These are phyloP conservation scores for Aspergillus brasiliensis DNA, from an alignment of 2,329 filamentous ascomycete species.

Conservation along the genomic window DNA sequence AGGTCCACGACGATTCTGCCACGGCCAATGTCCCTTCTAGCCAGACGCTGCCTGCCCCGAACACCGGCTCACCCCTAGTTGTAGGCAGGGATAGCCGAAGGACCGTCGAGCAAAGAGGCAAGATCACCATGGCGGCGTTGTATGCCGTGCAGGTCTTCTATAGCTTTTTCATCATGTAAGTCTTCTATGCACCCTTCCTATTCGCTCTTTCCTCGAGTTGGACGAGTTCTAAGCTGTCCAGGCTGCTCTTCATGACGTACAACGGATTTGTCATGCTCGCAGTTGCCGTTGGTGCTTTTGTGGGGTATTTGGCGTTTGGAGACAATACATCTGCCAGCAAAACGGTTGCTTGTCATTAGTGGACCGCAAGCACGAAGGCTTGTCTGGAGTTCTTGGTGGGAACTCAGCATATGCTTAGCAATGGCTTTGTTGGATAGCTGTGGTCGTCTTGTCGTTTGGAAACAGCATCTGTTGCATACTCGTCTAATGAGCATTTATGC, in stretches of 20 bases:
- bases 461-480: slow-evolving; percentile 5
- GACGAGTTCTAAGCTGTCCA: slow-evolving; percentile 41
- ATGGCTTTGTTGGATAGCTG: neutral
- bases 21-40: slow-evolving; percentile 27
- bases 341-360: slow-evolving; percentile 85
- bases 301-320: slow-evolving; percentile 84
- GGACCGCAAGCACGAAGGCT: neutral
- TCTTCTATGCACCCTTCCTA: slow-evolving; percentile 27
- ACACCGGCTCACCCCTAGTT: slow-evolving; percentile 70
- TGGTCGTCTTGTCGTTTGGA: neutral
- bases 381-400: neutral
- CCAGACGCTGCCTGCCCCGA: slow-evolving; percentile 28
- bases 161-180: slow-evolving; percentile 99
- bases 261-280: slow-evolving; percentile 97
- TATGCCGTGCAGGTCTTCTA: slow-evolving; percentile 97
- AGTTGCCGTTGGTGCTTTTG: slow-evolving; percentile 82
- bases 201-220: neutral
- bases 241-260: slow-evolving; percentile 99
- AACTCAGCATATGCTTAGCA: neutral
- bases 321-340: slow-evolving; percentile 71
- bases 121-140: slow-evolving; percentile 75
- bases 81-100: slow-evolving; percentile 70
- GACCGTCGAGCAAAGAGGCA: slow-evolving; percentile 66
- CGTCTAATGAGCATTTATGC: slow-evolving; percentile 1
- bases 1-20: slow-evolving; percentile 34